Conservation (phyloP, 2,329 filamentous ascomycete species). For the Talaromyces rugulosus region DNA sequence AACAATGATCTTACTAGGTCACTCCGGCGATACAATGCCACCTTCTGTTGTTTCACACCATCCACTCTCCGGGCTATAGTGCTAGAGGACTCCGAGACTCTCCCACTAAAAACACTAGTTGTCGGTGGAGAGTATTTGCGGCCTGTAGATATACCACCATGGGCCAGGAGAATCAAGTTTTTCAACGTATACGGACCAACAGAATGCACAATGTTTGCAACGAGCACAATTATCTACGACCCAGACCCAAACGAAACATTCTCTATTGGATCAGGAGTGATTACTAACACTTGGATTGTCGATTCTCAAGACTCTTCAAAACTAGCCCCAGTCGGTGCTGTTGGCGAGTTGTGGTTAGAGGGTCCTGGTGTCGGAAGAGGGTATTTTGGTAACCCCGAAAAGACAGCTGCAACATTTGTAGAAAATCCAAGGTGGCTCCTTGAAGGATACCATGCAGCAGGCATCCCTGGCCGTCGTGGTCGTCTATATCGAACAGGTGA, state of each 20-base stretch:
- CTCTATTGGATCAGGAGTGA: constrained; percentile 2
- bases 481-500: constrained; percentile 35
- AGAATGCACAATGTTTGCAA: constrained; percentile 2
- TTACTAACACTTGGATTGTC: constrained; percentile 6
- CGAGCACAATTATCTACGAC: neutral
- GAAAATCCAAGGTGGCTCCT: constrained; percentile 26
- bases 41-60: constrained; percentile 57
- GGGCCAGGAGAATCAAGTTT: constrained; percentile 45
- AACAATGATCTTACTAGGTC: constrained; percentile 18
- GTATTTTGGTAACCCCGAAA: constrained; percentile 39
- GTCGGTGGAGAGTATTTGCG: constrained; percentile 42
- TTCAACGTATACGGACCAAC: constrained; percentile 36
- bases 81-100: constrained; percentile 12
- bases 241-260: neutral
- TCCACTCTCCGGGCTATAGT: constrained; percentile 47
- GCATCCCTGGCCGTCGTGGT: constrained; percentile 26
- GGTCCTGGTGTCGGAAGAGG: constrained; percentile 37
- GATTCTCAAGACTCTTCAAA: constrained; percentile 65
- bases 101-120: constrained; percentile 35
- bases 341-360: constrained; percentile 40
- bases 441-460: constrained; percentile 26
- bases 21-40: constrained; percentile 49
- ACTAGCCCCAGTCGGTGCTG: constrained; percentile 40
- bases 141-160: constrained; percentile 62
- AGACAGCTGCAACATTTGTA: constrained; percentile 34